These are phyloP conservation scores for Smittium culicis DNA, from an alignment of 371 early-diverging fungal species.

Conservation along the genomic window DNA sequence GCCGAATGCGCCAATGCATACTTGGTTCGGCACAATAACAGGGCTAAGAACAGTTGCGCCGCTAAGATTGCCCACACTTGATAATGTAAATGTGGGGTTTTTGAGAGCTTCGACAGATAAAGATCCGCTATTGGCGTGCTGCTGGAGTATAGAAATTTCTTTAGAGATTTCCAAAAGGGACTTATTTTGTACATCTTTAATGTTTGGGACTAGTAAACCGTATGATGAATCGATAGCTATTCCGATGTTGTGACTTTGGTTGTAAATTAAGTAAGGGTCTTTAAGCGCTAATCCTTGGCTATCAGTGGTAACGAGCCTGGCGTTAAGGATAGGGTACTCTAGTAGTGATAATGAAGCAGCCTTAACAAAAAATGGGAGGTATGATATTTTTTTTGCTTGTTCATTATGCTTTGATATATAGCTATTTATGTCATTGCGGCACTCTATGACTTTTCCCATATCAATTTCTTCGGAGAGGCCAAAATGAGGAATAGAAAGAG, in stretches of 20 bases:
- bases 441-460: conserved; percentile 48
- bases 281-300: conserved; percentile 12
- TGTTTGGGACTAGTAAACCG: conserved; percentile 86
- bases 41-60: conserved; percentile 85
- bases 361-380: conserved; percentile 92
- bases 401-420: conserved; percentile 26
- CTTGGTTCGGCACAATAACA: conserved; percentile 68
- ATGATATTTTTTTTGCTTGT: conserved; percentile 62
- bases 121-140: conserved; percentile 48
- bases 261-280: conserved; percentile 50
- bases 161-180: conserved; percentile 82
- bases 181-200: conserved; percentile 77
- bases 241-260: conserved; percentile 77
- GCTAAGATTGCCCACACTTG: conserved; percentile 90
- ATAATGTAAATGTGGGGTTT: conserved; percentile 81
- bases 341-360: conserved; percentile 69
- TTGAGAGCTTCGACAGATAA: conserved; percentile 54
- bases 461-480: conserved; percentile 84
- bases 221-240: conserved; percentile 93
- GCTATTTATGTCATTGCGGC: conserved; percentile 39
- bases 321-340: conserved; percentile 81
- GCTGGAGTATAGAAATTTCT: conserved; percentile 66
- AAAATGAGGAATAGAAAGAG: conserved; percentile 86
- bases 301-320: conserved; percentile 37
- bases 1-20: conserved; percentile 90